phyloP scores from a whole-genome alignment of 768 basidiomycete genomes.

The Lyophyllum atratum region DNA sequence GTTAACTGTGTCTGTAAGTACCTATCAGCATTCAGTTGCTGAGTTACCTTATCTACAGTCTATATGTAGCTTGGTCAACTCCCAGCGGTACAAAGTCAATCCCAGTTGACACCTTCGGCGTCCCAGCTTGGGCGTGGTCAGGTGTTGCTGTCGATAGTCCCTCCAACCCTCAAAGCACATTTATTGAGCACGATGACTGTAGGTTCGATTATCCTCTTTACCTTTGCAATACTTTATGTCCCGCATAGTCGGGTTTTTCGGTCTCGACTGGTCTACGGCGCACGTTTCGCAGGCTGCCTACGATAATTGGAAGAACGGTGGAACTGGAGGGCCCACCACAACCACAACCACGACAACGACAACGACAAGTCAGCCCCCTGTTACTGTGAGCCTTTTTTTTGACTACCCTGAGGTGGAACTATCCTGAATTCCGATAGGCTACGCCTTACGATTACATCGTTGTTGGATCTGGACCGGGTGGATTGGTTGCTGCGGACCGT shows the following conservation, averaged over 20 bases:
- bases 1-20: slow-evolving; percentile 62
- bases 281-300: slow-evolving; percentile 50
- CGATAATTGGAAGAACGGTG: slow-evolving; percentile 49
- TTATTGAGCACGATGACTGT: slow-evolving; percentile 64
- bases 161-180: slow-evolving; percentile 49
- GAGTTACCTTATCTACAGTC: not conserved
- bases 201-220: slow-evolving; percentile 16
- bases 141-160: slow-evolving; percentile 47
- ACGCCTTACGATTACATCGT: slow-evolving; percentile 56
- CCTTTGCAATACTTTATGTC: not conserved
- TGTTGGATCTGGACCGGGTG: slow-evolving; percentile 61
- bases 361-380: slow-evolving; percentile 28
- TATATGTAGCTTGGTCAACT: slow-evolving; percentile 36
- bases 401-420: not conserved
- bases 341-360: slow-evolving; percentile 37
- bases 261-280: slow-evolving; percentile 45
- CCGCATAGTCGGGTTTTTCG: slow-evolving; percentile 60
- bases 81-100: slow-evolving; percentile 40
- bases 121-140: slow-evolving; percentile 55
- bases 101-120: slow-evolving; percentile 33
- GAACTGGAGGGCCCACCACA: slow-evolving; percentile 38
- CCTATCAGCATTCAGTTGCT: not conserved
- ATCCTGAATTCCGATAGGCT: slow-evolving; percentile 24
- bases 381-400: slow-evolving; percentile 8
- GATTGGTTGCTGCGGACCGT: slow-evolving; percentile 59